Evolutionary conservation across 306 rosid genomes (phyloP).

Genomic region (Luffa acutangula): DNA sequence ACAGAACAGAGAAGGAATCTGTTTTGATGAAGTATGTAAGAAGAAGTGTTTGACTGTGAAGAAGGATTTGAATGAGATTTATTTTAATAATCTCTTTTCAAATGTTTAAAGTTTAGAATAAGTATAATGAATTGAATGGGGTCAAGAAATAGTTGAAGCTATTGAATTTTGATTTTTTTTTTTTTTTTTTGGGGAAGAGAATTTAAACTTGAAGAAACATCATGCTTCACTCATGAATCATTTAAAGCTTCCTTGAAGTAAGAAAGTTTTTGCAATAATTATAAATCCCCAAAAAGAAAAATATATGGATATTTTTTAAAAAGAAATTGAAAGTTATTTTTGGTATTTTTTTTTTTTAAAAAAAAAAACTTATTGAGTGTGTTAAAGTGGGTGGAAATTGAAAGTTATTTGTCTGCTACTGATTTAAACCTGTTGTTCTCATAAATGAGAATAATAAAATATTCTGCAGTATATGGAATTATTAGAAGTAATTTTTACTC

Average conservation of each 20-base stretch:
- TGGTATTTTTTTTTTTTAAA: background rate
- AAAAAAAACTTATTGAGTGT: background rate
- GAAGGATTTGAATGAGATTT: background rate
- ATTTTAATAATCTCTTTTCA: background rate
- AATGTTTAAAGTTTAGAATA: background rate
- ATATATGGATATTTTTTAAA: background rate
- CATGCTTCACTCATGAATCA: background rate
- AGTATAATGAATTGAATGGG: background rate
- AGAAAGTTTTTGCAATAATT: background rate
- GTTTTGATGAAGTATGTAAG: background rate
- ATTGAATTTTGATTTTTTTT: background rate
- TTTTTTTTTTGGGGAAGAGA: background rate
- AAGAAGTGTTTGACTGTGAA: conserved; percentile 2
- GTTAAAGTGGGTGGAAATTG: background rate
- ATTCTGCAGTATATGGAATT: background rate
- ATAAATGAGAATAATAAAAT: background rate
- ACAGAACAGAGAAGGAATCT: background rate
- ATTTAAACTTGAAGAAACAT: background rate
- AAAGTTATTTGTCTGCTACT: background rate
- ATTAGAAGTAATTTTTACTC: background rate
- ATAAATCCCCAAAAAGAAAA: background rate
- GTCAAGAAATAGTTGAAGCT: background rate
- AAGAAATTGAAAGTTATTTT: background rate
- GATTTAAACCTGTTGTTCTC: background rate
- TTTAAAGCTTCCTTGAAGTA: background rate